These are phyloP conservation scores for Linderniella brevidens DNA, from an alignment of 257 asterid genomes.

Conservation along the genomic window DNA sequence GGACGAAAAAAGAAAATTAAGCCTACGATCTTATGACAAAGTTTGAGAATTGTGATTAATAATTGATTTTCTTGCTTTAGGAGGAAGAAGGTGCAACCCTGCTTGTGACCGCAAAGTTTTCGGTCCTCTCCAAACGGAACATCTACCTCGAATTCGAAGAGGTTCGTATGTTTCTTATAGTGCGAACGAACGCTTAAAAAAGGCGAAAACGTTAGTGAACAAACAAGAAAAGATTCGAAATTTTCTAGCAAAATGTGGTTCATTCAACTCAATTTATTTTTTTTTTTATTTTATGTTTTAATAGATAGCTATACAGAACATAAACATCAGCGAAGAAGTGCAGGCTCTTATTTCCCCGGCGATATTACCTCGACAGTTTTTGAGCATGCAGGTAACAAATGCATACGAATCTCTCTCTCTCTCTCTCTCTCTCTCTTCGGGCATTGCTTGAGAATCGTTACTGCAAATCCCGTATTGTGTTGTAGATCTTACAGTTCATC, in stretches of 20 bases:
- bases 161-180: slow-evolving; percentile 19
- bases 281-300: slow-evolving; percentile 6
- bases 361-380: slow-evolving; percentile 57
- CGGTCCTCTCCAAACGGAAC: slow-evolving; percentile 61
- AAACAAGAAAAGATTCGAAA: background rate
- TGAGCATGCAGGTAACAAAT: slow-evolving; percentile 51
- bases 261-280: background rate
- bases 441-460: background rate
- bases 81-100: slow-evolving; percentile 88
- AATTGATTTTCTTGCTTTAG: slow-evolving; percentile 16
- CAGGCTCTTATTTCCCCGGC: slow-evolving; percentile 88
- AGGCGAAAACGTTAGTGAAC: background rate
- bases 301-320: slow-evolving; percentile 57
- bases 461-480: background rate
- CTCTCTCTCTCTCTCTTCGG: slow-evolving; percentile 1
- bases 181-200: background rate
- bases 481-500: slow-evolving; percentile 63
- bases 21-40: background rate
- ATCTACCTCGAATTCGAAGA: slow-evolving; percentile 77
- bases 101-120: slow-evolving; percentile 61
- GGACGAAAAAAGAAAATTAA: background rate
- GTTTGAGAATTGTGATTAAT: background rate
- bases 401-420: background rate
- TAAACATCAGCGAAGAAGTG: slow-evolving; percentile 55
- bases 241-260: background rate